Percentiles rank a stretch among this genome's conserved stretches.
Evolutionary conservation across 768 basidiomycete genomes (phyloP).

Genomic region (Cystoderma amianthinum): DNA sequence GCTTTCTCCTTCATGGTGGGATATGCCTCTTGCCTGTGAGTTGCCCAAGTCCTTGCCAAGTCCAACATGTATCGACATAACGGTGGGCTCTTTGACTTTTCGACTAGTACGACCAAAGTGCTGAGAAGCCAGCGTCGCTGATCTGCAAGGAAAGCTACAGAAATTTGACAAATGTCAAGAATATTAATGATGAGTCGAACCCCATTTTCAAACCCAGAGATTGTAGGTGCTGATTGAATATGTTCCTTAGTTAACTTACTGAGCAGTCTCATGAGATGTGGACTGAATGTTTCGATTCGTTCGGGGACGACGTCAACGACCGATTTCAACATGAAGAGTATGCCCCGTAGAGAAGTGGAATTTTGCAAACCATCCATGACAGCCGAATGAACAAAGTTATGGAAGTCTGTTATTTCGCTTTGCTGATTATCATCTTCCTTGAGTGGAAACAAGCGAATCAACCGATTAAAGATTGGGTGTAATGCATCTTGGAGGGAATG

Average conservation of each 20-base stretch:
- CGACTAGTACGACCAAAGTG: slow-evolving; percentile 73
- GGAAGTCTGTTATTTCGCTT: slow-evolving; percentile 69
- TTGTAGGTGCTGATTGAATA: slow-evolving; percentile 43
- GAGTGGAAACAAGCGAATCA: slow-evolving; percentile 71
- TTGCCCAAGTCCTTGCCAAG: slow-evolving; percentile 84
- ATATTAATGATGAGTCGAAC: slow-evolving; percentile 69
- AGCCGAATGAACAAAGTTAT: slow-evolving; percentile 65
- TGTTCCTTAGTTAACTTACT: slow-evolving; percentile 87
- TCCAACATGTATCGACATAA: slow-evolving; percentile 85
- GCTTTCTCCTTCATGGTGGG: slow-evolving; percentile 97
- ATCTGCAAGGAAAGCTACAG: slow-evolving; percentile 80
- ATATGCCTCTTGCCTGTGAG: slow-evolving; percentile 76
- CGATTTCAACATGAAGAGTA: slow-evolving; percentile 81
- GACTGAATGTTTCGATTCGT: slow-evolving; percentile 74
- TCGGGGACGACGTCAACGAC: slow-evolving; percentile 77
- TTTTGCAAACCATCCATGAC: slow-evolving; percentile 78
- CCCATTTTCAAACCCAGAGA: slow-evolving; percentile 46
- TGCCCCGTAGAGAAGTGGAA: slow-evolving; percentile 65
- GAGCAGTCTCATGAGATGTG: slow-evolving; percentile 74
- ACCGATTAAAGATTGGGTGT: slow-evolving; percentile 75
- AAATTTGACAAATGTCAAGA: slow-evolving; percentile 78
- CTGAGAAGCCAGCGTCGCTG: slow-evolving; percentile 77
- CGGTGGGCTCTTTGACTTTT: slow-evolving; percentile 76
- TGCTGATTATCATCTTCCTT: slow-evolving; percentile 75
- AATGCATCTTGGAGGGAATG: slow-evolving; percentile 72